Conservation (phyloP, 2,329 filamentous ascomycete species). For the Pezizomycotina sp. region DNA sequence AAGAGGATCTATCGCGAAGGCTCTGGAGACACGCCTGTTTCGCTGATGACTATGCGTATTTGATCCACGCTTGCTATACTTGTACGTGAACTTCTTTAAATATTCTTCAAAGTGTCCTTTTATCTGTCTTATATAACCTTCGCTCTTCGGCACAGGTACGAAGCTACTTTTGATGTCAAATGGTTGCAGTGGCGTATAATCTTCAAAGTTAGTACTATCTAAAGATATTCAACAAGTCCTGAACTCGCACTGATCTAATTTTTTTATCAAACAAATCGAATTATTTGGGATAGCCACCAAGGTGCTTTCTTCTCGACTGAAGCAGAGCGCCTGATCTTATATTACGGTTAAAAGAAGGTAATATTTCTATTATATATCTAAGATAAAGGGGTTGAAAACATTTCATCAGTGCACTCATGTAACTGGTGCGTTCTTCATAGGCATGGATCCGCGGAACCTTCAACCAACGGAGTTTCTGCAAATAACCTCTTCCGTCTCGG, state of each 20-base stretch:
- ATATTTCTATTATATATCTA: neutral
- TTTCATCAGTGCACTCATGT: neutral
- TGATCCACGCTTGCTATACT: conserved; percentile 63
- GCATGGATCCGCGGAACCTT: conserved; percentile 88
- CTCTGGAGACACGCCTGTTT: conserved; percentile 54
- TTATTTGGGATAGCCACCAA: conserved; percentile 55
- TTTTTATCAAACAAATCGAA: conserved; percentile 50
- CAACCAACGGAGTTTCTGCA: conserved; percentile 74
- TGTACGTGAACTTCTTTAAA: conserved; percentile 34
- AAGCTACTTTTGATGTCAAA: conserved; percentile 58
- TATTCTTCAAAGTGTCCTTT: too few relatives aligned
- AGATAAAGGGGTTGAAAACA: neutral
- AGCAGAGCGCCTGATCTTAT: conserved; percentile 50
- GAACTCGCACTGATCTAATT: neutral
- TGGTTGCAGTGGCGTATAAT: conserved; percentile 62
- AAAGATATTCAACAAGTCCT: neutral
- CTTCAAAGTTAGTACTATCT: conserved; percentile 46
- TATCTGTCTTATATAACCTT: conserved; percentile 5
- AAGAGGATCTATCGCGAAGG: conserved; percentile 58
- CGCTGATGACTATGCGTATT: conserved; percentile 86
- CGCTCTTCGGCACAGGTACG: conserved; percentile 31
- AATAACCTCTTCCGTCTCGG: conserved; percentile 72
- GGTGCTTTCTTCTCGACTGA: conserved; percentile 58
- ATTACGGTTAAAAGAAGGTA: conserved; percentile 69
- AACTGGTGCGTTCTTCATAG: too few relatives aligned